Evolutionary conservation across 164 flowering plant genomes (phyloP).

Genomic region (Echeveria elegans): DNA sequence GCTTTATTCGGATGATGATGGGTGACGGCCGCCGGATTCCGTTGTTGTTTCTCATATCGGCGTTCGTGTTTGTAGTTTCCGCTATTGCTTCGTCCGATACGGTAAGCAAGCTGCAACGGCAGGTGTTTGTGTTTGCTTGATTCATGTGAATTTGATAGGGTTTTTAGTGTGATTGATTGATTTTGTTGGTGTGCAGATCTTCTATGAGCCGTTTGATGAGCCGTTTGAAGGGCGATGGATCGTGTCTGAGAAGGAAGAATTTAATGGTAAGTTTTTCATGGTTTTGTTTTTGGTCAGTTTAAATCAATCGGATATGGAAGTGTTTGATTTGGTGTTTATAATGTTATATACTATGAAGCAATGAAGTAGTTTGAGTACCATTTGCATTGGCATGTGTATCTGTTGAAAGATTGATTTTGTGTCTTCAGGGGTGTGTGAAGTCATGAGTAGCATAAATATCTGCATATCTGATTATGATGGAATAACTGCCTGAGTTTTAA

Average conservation of each 20-base stretch:
- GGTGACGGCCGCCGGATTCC: background rate
- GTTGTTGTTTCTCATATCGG: background rate
- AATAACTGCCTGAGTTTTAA: too few species aligned
- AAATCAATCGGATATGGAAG: too few species aligned
- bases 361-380: background rate
- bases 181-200: slow-evolving; percentile 24
- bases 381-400: background rate
- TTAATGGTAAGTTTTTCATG: slow-evolving; percentile 31
- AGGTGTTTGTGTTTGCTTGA: background rate
- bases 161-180: background rate
- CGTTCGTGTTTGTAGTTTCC: background rate
- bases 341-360: too few species aligned
- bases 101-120: background rate
- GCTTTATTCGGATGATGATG: background rate
- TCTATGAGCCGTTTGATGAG: slow-evolving; percentile 80
- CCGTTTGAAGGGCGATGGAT: slow-evolving; percentile 68
- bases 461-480: too few species aligned
- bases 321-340: too few species aligned
- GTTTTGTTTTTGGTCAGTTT: too few species aligned
- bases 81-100: slow-evolving; percentile 5
- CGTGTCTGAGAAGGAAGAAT: slow-evolving; percentile 68
- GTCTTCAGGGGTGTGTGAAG: too few species aligned
- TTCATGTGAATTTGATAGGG: background rate
- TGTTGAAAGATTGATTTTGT: background rate
- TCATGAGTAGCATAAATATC: too few species aligned